Conservation (phyloP, 2,329 filamentous ascomycete species). For the Phyllosticta citribraziliensis region DNA sequence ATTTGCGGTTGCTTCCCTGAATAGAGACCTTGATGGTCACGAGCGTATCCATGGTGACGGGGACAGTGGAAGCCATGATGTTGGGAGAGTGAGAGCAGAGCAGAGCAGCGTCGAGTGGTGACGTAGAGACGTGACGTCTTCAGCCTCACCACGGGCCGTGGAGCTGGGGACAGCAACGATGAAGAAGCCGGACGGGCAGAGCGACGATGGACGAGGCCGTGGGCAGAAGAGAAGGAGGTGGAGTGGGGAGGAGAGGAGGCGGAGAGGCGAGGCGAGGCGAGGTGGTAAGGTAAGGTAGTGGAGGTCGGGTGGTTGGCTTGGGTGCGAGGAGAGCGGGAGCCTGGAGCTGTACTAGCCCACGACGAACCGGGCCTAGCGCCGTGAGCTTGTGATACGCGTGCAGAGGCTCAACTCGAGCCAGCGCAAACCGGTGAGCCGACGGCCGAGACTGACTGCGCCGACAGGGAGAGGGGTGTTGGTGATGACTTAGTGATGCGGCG, state of each 20-base stretch:
- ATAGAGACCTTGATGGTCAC: conserved; percentile 81
- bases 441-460: not conserved
- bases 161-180: not conserved
- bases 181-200: conserved; percentile 2
- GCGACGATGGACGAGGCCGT: not conserved
- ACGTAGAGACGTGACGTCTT: conserved; percentile 6
- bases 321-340: not conserved
- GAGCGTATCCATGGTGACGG: conserved; percentile 55
- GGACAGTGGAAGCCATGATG: conserved; percentile 33
- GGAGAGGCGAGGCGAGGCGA: not conserved
- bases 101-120: conserved; percentile 1
- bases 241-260: not conserved
- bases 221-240: not conserved
- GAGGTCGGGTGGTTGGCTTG: not conserved
- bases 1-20: conserved; percentile 65
- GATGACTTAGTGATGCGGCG: too few species aligned
- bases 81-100: conserved; percentile 1
- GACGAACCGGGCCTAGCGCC: not conserved
- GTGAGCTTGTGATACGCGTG: not conserved
- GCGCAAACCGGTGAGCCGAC: not conserved
- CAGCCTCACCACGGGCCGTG: not conserved
- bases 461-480: not conserved
- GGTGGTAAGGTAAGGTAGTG: conserved; percentile 1
- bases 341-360: not conserved
- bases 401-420: not conserved